Conservation (phyloP, 192 early-diverging fungal species). For the Umbelopsis ramanniana region DNA sequence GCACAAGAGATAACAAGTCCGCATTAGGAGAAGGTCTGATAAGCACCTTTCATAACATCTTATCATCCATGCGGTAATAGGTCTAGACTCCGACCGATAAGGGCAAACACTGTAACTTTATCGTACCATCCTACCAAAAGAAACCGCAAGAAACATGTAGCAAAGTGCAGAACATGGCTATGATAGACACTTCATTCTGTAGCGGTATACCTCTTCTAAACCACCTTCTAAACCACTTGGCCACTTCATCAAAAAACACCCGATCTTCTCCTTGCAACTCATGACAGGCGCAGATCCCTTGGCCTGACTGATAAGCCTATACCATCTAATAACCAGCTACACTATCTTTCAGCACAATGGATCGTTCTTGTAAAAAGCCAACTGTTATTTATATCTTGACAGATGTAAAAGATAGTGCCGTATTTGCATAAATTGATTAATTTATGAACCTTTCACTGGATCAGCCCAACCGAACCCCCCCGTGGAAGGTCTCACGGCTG, state of each 20-base stretch:
- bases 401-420: no score
- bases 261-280: constrained; percentile 7
- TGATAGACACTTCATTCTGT: no score
- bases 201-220: no score
- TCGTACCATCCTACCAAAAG: background rate
- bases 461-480: no score
- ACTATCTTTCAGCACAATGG: no score
- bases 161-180: no score
- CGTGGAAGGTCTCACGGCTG: no score
- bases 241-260: background rate
- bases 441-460: no score
- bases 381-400: no score
- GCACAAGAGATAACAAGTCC: constrained; percentile 17
- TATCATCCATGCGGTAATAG: background rate
- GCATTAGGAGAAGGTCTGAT: constrained; percentile 19
- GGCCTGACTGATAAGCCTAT: constrained; percentile 2
- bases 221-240: background rate
- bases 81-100: constrained; percentile 15
- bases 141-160: no score
- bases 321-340: background rate
- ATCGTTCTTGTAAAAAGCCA: no score
- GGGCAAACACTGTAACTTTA: background rate
- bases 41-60: constrained; percentile 9
- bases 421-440: no score
- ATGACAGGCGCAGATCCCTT: constrained; percentile 17